These are phyloP conservation scores for Leccinum boreale DNA, from an alignment of 768 basidiomycete species.

Conservation along the genomic window DNA sequence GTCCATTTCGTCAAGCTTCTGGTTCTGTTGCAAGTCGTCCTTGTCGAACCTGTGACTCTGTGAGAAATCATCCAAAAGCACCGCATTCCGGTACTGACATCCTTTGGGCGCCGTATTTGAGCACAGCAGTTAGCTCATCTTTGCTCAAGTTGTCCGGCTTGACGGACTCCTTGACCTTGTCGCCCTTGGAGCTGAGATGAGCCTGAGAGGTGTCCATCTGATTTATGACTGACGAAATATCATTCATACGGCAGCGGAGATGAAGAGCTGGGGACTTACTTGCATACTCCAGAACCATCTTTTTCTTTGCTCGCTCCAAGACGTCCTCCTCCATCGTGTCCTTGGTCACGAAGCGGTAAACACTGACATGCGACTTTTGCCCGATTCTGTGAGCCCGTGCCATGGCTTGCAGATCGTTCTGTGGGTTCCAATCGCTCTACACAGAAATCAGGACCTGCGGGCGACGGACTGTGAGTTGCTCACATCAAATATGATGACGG, in stretches of 20 bases:
- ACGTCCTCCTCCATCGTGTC: slow-evolving; percentile 99
- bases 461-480: slow-evolving; percentile 30
- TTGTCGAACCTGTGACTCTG: slow-evolving; percentile 79
- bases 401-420: slow-evolving; percentile 99
- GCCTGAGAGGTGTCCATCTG: slow-evolving; percentile 99
- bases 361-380: slow-evolving; percentile 97
- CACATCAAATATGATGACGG: slow-evolving; percentile 98
- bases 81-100: slow-evolving; percentile 53
- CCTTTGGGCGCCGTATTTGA: slow-evolving; percentile 98
- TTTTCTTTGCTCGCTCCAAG: slow-evolving; percentile 95
- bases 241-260: slow-evolving; percentile 10
- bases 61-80: slow-evolving; percentile 1
- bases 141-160: slow-evolving; percentile 88
- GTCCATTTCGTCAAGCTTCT: slow-evolving; percentile 99
- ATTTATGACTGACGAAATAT: slow-evolving; percentile 78
- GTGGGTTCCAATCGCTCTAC: slow-evolving; percentile 97
- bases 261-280: slow-evolving; percentile 58
- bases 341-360: slow-evolving; percentile 97
- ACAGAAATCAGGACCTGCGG: slow-evolving; percentile 11
- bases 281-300: slow-evolving; percentile 99
- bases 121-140: slow-evolving; percentile 93
- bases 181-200: slow-evolving; percentile 81
- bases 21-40: slow-evolving; percentile 87
- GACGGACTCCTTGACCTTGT: slow-evolving; percentile 57
- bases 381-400: slow-evolving; percentile 98